Base-by-base conservation (phyloP, 23 red algal genomes). In the Gracilaria gracilis region DNA sequence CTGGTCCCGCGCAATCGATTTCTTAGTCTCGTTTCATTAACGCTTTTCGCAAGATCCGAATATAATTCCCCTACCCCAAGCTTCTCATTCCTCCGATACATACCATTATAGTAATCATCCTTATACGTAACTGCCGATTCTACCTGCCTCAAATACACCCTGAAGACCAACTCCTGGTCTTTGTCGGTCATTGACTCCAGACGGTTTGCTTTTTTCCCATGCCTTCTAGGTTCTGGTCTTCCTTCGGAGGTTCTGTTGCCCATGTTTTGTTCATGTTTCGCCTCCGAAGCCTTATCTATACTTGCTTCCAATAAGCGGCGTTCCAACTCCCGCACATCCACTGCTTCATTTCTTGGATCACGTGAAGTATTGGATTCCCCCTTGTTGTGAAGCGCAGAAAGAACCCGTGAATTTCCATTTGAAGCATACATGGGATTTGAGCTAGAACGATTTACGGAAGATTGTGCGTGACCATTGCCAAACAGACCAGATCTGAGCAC, bases 171-270 rank as follows among this genome's bases (percentile, higher is more conserved):
- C 62, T 92, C 89, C 34, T 84, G 78, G 48, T 92, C 89, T 46
- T 78, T 73, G 51, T 92, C 89, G 34, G 89, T 92, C 89, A 92
- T 92, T 21, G 89, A 92, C 55, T 92, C 89, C 13, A 92, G 71
- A 17, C 89, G 89, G 19, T 67, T 12, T 16, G 7, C 35, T 27
- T 55, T 82, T 46, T 54, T 92, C 31, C 53, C 80, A 25, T 37
- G n/a, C 3, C 25, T 32, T 76, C 34, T 78, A 31, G 32, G 13
- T 27, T 92, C 46, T 27, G 23, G 29, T 35, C 58, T 46, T 28
- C 29, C 50, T 32, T 50, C 71, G 24, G 13, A n/a, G 32, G 51
- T 20, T 13, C 4, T 28, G 58, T 24, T 55, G 3, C 12, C 55
- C 57, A 81, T 21, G 29, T 53, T 47, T 57, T 14, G 79, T 17